These are phyloP conservation scores for Cytospora chrysosperma DNA, from an alignment of 2,329 filamentous ascomycete species.

Conservation along the genomic window DNA sequence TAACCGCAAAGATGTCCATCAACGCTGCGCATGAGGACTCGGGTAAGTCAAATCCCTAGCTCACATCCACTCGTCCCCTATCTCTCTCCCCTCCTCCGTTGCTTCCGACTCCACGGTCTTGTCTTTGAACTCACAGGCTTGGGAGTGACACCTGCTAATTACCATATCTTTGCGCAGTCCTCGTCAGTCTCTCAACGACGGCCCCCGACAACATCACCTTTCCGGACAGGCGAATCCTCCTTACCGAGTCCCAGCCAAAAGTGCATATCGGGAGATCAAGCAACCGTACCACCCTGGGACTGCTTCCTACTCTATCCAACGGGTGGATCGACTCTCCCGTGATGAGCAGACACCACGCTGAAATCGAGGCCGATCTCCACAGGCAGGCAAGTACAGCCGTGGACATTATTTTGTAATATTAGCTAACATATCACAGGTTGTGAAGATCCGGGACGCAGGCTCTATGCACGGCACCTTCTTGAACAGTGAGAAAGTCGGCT, in stretches of 20 bases:
- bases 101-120: not conserved
- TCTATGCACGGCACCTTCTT: conserved; percentile 56
- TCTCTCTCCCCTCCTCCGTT: not conserved
- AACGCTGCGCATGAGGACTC: conserved; percentile 8
- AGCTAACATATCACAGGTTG: conserved; percentile 38
- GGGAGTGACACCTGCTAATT: not conserved
- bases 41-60: not conserved
- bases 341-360: conserved; percentile 68
- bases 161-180: conserved; percentile 27
- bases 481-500: conserved; percentile 35
- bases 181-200: conserved; percentile 25
- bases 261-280: conserved; percentile 46
- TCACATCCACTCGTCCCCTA: not conserved
- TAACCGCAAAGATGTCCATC: not conserved
- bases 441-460: conserved; percentile 45
- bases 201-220: conserved; percentile 9
- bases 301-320: conserved; percentile 46
- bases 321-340: conserved; percentile 70
- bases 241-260: conserved; percentile 33
- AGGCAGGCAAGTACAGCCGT: conserved; percentile 40
- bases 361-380: conserved; percentile 45
- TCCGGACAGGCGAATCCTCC: conserved; percentile 28
- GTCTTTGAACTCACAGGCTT: not conserved
- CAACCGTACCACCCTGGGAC: conserved; percentile 35
- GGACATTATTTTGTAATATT: conserved; percentile 13